Base-by-base conservation (phyloP, 2,329 filamentous ascomycete genomes). In the Lecanicillium sp. region DNA sequence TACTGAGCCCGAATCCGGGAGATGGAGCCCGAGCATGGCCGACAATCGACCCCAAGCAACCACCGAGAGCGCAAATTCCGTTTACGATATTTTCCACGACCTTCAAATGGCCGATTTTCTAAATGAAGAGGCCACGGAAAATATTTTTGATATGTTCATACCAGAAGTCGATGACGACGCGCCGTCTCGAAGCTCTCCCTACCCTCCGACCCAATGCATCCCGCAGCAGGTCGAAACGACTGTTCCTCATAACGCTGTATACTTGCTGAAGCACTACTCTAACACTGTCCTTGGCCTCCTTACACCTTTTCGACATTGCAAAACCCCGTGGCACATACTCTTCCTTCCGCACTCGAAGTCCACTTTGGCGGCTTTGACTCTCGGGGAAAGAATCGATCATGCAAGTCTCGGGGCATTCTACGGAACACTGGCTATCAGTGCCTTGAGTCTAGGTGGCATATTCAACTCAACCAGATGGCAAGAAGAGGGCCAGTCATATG, bases 251-350 rank as follows among this genome's bases (percentile, higher is more conserved):
- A 57, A 65, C 44, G 58, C 60, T 2, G 47, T 60, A 8, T 56
- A 58, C 32, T 50, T 66, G 0, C 50, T 66, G 17, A 58, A 58
- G 17, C 57, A 65, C 39, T 65, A 65, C 42, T 50, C 50, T 3
- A 56, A 55, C 2, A 55, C 52, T 4, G 55, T 65, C 3, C 53
- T 64, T 14, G 48, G 46, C 4, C 41, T 59, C 3, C 51, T 66
- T 36, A 59, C 61, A 1, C 61, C 61, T 1, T 53, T 62, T 20
- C 50, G 54, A 11, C 55, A 62, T 36, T 53, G 49, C 27, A 65
- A 66, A 44, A 61, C 61, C 2, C 62, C 61, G 1, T 65, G 61
- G 61, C 58, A 64, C 39, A 47, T 62, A 5, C 49, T 66, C 0
- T 61, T 64, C 32, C 48, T 65, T 10, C 60, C 62, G 4, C 54